Evolutionary conservation across 176 grass and related monocot species (phyloP).

Genomic region (Eremochloa ophiuroides): DNA sequence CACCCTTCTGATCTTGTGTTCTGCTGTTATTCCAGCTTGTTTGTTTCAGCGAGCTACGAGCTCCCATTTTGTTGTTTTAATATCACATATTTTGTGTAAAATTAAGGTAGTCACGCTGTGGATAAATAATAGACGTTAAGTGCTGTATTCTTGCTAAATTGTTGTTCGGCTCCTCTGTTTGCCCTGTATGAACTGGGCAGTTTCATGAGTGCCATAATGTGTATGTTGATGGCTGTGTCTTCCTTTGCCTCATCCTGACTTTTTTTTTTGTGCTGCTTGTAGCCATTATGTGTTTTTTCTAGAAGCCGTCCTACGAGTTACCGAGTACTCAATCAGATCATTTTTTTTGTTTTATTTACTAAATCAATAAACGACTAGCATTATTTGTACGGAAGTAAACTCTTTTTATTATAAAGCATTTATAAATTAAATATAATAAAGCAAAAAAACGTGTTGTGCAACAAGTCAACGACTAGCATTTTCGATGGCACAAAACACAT

Average conservation of each 20-base stretch:
- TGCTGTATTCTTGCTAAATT: constrained; percentile 27
- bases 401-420: too few relatives aligned
- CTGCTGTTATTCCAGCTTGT: background rate
- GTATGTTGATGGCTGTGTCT: background rate
- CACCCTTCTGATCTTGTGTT: background rate
- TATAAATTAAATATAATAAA: too few relatives aligned
- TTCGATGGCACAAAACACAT: background rate
- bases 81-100: constrained; percentile 29
- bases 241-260: background rate
- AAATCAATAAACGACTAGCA: background rate
- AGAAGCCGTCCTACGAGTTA: background rate
- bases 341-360: background rate
- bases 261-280: background rate
- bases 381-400: background rate
- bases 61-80: constrained; percentile 12
- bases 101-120: constrained; percentile 26
- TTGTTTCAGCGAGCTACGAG: constrained; percentile 5
- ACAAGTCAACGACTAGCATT: too few relatives aligned
- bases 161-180: background rate
- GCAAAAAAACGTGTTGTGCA: too few relatives aligned
- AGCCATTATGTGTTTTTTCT: background rate
- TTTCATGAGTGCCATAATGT: background rate
- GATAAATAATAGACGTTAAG: constrained; percentile 29
- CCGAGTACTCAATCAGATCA: background rate
- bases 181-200: background rate